Percentiles rank a stretch among this genome's conserved stretches.
Conservation (phyloP, 2,329 filamentous ascomycete genomes). For the Sarocladium kiliense region DNA sequence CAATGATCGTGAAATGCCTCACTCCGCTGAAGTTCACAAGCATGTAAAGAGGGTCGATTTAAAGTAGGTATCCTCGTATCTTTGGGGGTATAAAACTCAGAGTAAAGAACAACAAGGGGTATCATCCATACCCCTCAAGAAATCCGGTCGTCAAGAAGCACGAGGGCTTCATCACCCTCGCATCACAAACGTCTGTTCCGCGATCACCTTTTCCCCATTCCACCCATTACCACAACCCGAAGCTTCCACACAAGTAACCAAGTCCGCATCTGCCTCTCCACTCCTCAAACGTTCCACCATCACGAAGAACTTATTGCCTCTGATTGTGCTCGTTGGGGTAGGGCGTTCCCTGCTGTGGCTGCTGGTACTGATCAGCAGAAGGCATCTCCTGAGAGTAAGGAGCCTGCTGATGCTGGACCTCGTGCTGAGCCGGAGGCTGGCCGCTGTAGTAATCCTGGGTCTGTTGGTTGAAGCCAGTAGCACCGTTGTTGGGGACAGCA, state of each 20-base stretch:
- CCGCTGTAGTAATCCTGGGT: slow-evolving; percentile 5
- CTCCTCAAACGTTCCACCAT: not conserved
- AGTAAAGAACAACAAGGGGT: not conserved
- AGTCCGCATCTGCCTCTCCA: too few species aligned
- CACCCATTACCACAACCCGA: too few species aligned
- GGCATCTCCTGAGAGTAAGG: not conserved
- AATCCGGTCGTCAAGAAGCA: not conserved
- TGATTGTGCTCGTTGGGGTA: not conserved
- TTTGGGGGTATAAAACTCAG: not conserved
- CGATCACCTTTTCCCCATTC: too few species aligned
- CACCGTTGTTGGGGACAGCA: not conserved
- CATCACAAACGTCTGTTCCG: too few species aligned
- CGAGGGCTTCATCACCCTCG: not conserved
- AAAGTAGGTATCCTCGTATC: not conserved
- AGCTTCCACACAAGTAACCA: too few species aligned
- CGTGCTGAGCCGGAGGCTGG: not conserved
- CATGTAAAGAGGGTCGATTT: too few species aligned
- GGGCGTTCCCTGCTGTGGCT: not conserved
- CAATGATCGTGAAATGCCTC: too few species aligned
- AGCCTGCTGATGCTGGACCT: not conserved
- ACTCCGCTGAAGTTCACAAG: too few species aligned
- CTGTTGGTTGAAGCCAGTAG: slow-evolving; percentile 7
- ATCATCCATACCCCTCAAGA: not conserved
- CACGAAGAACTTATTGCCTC: too few species aligned
- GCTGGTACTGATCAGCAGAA: not conserved